These are phyloP conservation scores for Pholiota conissans DNA, from an alignment of 768 basidiomycete genomes.

Conservation along the genomic window DNA sequence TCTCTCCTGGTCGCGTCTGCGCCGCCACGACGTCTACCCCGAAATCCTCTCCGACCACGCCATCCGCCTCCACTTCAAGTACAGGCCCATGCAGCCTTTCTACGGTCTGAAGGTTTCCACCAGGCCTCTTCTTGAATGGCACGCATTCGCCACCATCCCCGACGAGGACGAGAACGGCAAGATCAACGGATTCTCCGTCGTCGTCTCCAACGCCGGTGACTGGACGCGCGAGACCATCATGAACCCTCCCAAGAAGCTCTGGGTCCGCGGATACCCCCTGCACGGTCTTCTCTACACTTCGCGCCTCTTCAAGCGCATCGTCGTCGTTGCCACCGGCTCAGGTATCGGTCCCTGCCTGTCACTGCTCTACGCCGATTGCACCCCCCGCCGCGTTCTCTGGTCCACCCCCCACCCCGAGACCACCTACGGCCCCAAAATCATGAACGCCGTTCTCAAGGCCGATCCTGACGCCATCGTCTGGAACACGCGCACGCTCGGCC, in stretches of 20 bases:
- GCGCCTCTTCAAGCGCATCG: constrained; percentile 47
- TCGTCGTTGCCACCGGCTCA: constrained; percentile 54
- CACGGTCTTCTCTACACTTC: constrained; percentile 51
- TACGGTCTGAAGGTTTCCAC: constrained; percentile 32
- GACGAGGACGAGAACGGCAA: constrained; percentile 34
- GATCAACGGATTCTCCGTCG: constrained; percentile 46
- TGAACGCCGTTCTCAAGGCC: constrained; percentile 37
- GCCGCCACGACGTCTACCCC: constrained; percentile 44
- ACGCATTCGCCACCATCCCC: constrained; percentile 45
- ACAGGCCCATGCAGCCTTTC: constrained; percentile 36
- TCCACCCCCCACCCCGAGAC: constrained; percentile 38
- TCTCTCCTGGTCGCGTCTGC: constrained; percentile 53
- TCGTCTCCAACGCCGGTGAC: constrained; percentile 57
- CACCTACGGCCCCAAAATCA: constrained; percentile 40
- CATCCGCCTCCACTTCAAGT: constrained; percentile 55
- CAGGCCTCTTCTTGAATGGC: constrained; percentile 49
- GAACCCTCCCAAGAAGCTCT: constrained; percentile 50
- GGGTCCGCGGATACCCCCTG: constrained; percentile 53
- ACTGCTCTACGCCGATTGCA: constrained; percentile 32
- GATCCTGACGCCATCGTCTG: constrained; percentile 39
- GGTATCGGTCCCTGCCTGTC: constrained; percentile 51
- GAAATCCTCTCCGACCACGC: constrained; percentile 56
- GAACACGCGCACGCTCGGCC: constrained; percentile 37
- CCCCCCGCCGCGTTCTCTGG: constrained; percentile 40
- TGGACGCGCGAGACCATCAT: constrained; percentile 51